Evolutionary conservation across 2,329 filamentous ascomycete species (phyloP), one percentile per base, ranked within the genome.

Genomic region (Onygenales sp.): DNA sequence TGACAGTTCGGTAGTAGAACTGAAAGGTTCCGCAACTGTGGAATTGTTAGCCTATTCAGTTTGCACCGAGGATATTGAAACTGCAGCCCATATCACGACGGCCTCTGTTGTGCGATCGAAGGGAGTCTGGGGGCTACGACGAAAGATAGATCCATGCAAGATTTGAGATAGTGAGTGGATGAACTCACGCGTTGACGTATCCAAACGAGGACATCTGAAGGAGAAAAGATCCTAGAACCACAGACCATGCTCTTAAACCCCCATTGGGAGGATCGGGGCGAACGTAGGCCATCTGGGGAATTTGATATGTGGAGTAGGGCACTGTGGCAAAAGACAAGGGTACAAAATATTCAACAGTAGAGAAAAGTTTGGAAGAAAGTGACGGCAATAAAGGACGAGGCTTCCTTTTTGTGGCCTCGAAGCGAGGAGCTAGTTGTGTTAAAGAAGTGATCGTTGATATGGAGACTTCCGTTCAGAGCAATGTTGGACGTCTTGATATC

Each of bases 11-110:
- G 33, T 56, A 56, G 44, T 56, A 56, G 11, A 52, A 36, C n/a
- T 56, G 54, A 42, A 56, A 56, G 21, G 46, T 52, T 31, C 54
- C 54, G 36, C 53, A 55, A 6, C 53, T 55, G 43, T 10, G 32
- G 21, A 13, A 47, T 27, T 27, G 21, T 27, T 27, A 1, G 10
- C n/a, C n/a, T 14, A 47, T 17, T 21, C 11, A 36, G 37, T 39
- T 39, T 39, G 37, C 10, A 45, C 21, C 21, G 21, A 27, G 21
- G 21, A 27, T 27, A 27, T 27, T 27, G 21, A 27, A 27, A 27
- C 21, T 27, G 21, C 21, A 27, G 21, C 21, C 21, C 21, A 27
- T 27, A 27, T 27, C 21, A 27, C 3, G 21, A 27, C 21, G 3
- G 21, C 21, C 4, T 27, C 21, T 27, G 21, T 27, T 27, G 21